Percentiles rank a stretch among this genome's conserved stretches.
phyloP scores from a whole-genome alignment of 2,329 filamentous ascomycete species.

The Cladosporium cucumerinum region DNA sequence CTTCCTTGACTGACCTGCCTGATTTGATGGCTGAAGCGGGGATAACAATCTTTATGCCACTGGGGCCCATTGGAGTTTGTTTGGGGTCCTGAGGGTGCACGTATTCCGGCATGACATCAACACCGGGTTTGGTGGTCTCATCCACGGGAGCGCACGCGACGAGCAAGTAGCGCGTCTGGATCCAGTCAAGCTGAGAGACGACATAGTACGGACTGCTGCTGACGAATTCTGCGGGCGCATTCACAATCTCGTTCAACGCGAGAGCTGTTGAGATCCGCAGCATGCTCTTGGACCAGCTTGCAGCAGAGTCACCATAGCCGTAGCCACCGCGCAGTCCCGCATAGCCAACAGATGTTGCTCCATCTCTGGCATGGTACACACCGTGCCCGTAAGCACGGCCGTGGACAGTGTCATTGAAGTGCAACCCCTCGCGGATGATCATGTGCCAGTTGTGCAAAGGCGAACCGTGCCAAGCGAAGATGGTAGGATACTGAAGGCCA shows the following conservation, averaged over 20 bases:
- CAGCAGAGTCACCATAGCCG: background rate
- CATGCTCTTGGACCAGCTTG: constrained; percentile 63
- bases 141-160: constrained; percentile 41
- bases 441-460: constrained; percentile 77
- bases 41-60: constrained; percentile 43
- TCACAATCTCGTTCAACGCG: constrained; percentile 82
- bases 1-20: constrained; percentile 27
- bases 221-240: constrained; percentile 62
- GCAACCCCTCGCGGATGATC: constrained; percentile 77
- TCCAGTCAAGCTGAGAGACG: constrained; percentile 75
- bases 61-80: constrained; percentile 42
- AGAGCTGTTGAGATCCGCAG: constrained; percentile 60
- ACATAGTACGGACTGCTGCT: constrained; percentile 62
- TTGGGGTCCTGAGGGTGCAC: constrained; percentile 40
- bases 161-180: constrained; percentile 83
- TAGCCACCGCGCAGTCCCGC: constrained; percentile 20
- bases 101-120: constrained; percentile 24
- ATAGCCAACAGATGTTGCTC: constrained; percentile 57
- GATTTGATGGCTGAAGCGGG: constrained; percentile 53
- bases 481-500: constrained; percentile 56
- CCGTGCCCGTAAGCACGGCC: constrained; percentile 75
- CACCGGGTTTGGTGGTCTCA: constrained; percentile 20
- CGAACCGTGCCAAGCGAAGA: constrained; percentile 89
- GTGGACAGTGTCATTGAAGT: constrained; percentile 61
- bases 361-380: constrained; percentile 70